A percentile compares a stretch with the other conserved stretches of the same genome.
These are phyloP conservation scores for Sclerotinia spermophila DNA, from an alignment of 2,329 filamentous ascomycete genomes.

Conservation along the genomic window DNA sequence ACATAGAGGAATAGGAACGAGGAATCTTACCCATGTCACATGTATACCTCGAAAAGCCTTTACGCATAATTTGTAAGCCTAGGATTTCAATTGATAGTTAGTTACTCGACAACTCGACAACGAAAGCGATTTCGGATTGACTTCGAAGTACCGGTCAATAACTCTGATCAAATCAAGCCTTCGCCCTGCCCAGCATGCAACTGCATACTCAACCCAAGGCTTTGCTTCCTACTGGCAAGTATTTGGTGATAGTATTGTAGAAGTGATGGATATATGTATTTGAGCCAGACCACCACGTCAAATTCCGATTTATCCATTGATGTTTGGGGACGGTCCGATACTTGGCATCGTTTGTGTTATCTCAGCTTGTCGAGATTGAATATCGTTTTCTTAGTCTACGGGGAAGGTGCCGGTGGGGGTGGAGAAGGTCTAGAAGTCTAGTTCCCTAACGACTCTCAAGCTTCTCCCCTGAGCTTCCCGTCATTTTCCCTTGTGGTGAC, in stretches of 20 bases:
- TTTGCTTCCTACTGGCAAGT: not conserved
- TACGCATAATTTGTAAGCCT: not conserved
- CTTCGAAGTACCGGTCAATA: not conserved
- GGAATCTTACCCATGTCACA: not conserved
- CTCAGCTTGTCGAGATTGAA: not conserved
- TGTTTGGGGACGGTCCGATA: not conserved
- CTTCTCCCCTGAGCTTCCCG: not conserved
- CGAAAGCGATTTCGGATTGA: not conserved
- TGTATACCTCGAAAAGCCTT: not conserved
- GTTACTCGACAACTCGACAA: not conserved
- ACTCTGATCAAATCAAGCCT: conserved; percentile 1
- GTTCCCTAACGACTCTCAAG: not conserved
- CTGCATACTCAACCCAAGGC: not conserved
- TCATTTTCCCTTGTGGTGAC: not conserved
- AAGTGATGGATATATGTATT: conserved; percentile 12
- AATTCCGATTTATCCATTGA: not conserved
- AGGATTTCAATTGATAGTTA: not conserved
- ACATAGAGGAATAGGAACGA: not conserved
- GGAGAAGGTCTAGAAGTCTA: not conserved
- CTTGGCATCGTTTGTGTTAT: not conserved
- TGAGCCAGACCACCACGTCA: not conserved
- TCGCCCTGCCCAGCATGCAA: not conserved
- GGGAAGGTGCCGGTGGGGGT: not conserved
- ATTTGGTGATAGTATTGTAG: not conserved
- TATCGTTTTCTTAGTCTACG: not conserved